These are phyloP conservation scores for Solanum habrochaites DNA, from an alignment of 257 asterid species.

Conservation along the genomic window DNA sequence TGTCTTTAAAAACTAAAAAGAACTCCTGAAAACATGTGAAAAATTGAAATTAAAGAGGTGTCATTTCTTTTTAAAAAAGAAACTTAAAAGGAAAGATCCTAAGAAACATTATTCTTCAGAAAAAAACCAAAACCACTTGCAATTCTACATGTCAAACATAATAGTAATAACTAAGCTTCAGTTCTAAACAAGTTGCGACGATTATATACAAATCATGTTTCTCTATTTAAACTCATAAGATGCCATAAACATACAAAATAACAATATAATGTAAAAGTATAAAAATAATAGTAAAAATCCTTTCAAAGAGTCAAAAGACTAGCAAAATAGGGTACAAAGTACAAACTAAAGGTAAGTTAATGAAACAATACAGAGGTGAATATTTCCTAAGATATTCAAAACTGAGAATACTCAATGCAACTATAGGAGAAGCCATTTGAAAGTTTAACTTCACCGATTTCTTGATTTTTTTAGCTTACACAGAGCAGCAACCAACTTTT, in stretches of 20 bases:
- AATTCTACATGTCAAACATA: neutral
- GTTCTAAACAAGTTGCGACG: neutral
- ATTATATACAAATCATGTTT: neutral
- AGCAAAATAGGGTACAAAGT: neutral
- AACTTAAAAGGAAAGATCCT: neutral
- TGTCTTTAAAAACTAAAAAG: neutral
- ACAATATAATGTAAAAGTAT: neutral
- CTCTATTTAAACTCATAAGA: neutral
- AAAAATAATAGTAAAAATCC: neutral
- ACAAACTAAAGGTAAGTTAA: neutral
- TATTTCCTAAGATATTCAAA: neutral
- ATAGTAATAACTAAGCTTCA: neutral
- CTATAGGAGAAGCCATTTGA: neutral
- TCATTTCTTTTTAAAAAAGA: neutral
- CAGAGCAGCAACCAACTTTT: slow-evolving; percentile 48
- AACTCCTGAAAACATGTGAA: neutral
- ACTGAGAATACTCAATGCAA: neutral
- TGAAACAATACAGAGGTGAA: neutral
- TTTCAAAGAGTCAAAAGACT: neutral
- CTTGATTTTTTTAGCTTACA: neutral
- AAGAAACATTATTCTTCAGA: neutral
- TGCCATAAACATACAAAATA: neutral
- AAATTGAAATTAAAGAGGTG: neutral
- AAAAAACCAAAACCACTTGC: neutral
- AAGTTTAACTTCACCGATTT: neutral